Percentiles rank a stretch among this genome's conserved stretches.
Conservation (phyloP, 352 stramenopile genomes). For the Pythium rhizo-oryzae region DNA sequence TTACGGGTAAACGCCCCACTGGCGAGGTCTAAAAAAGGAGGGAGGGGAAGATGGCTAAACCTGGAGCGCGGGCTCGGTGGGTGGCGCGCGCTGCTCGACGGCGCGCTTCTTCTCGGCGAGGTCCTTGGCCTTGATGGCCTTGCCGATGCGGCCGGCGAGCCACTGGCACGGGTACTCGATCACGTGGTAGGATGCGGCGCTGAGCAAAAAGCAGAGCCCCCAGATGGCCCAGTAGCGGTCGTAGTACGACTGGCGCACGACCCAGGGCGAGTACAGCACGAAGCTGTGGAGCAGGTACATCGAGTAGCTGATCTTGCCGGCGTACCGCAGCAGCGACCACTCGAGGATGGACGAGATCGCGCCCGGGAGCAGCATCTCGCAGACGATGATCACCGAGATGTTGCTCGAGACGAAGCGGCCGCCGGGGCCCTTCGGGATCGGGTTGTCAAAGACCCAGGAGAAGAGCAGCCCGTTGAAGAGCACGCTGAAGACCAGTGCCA, state of each 20-base stretch:
- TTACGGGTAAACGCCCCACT: background rate
- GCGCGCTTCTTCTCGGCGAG: background rate
- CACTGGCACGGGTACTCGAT: slow-evolving; percentile 55
- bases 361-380: slow-evolving; percentile 41
- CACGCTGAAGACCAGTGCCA: slow-evolving; percentile 32
- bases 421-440: slow-evolving; percentile 17
- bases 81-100: background rate
- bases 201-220: slow-evolving; percentile 33
- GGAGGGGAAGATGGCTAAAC: background rate
- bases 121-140: slow-evolving; percentile 21
- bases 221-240: slow-evolving; percentile 42
- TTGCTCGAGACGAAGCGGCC: slow-evolving; percentile 29
- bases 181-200: slow-evolving; percentile 39
- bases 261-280: slow-evolving; percentile 29
- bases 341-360: slow-evolving; percentile 33
- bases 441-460: slow-evolving; percentile 34
- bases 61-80: background rate
- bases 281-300: slow-evolving; percentile 55
- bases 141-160: slow-evolving; percentile 38
- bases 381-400: slow-evolving; percentile 35
- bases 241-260: slow-evolving; percentile 35
- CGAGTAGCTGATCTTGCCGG: slow-evolving; percentile 48
- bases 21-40: background rate
- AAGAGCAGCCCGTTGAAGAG: slow-evolving; percentile 31
- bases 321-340: slow-evolving; percentile 35